Conservation (phyloP, 169 alveolate genomes). For the Cryptosporidium viatorum region DNA sequence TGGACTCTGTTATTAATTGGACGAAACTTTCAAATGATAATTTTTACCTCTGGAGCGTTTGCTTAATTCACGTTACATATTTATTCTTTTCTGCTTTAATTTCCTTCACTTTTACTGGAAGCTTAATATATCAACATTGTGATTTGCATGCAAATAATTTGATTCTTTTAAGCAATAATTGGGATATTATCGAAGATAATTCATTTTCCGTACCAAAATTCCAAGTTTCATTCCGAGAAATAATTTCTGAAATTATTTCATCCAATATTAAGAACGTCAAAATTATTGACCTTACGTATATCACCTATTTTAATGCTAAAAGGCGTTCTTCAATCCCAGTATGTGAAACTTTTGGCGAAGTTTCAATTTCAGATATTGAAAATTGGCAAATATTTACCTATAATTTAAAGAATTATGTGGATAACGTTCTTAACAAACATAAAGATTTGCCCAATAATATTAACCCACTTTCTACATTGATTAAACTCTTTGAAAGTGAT, state of each 20-base stretch:
- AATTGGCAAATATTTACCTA: conserved; percentile 35
- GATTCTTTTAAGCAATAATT: conserved; percentile 1
- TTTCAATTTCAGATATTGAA: conserved; percentile 31
- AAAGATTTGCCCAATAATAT: background rate
- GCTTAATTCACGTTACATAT: conserved; percentile 3
- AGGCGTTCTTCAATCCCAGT: background rate
- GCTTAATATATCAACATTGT: conserved; percentile 54
- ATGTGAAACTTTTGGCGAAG: conserved; percentile 32
- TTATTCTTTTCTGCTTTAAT: conserved; percentile 31
- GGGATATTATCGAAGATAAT: background rate
- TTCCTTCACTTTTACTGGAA: conserved; percentile 51
- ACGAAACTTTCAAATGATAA: conserved; percentile 9
- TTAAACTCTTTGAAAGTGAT: background rate
- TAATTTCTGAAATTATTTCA: conserved; percentile 11
- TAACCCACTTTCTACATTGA: conserved; percentile 21
- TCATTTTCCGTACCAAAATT: background rate
- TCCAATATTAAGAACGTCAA: background rate
- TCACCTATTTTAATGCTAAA: conserved; percentile 4
- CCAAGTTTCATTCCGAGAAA: background rate
- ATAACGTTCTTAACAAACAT: background rate
- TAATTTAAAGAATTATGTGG: background rate
- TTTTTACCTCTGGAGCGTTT: conserved; percentile 27
- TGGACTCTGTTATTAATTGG: conserved; percentile 52
- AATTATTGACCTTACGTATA: conserved; percentile 49
- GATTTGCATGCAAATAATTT: conserved; percentile 47